A percentile compares a stretch with the other conserved stretches of the same genome.
phyloP scores from a whole-genome alignment of 2,329 filamentous ascomycete genomes.

The Raffaelea ambrosiae region DNA sequence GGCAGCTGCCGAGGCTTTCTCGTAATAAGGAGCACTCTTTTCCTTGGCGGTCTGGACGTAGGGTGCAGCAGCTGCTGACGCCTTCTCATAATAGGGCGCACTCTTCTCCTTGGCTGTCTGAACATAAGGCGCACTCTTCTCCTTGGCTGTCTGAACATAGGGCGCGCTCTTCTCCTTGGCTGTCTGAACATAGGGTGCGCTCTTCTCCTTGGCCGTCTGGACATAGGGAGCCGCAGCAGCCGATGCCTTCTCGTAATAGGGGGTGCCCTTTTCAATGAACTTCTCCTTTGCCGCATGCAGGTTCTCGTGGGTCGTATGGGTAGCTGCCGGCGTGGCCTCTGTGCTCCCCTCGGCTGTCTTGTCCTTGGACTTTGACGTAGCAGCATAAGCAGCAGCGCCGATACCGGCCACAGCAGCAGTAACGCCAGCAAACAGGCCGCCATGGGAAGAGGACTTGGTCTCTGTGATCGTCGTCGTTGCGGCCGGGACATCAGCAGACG shows the following conservation, averaged over 20 bases:
- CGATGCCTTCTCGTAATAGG: not conserved
- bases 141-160: no score
- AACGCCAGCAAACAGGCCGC: conserved; percentile 12
- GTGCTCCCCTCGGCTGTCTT: conserved; percentile 22
- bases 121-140: no score
- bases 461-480: conserved; percentile 25
- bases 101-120: no score
- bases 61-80: not conserved
- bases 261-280: not conserved
- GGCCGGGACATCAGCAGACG: conserved; percentile 37
- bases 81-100: not conserved
- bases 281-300: not conserved
- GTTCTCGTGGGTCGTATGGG: not conserved
- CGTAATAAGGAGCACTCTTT: not conserved
- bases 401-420: conserved; percentile 31
- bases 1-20: not conserved
- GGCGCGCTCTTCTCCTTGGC: no score
- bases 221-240: no score
- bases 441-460: not conserved
- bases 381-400: conserved; percentile 15
- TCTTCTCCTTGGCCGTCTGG: no score
- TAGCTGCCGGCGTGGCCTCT: not conserved
- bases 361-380: conserved; percentile 27
- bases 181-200: no score
- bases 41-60: no score